Evolutionary conservation across 495 filamentous ascomycete genomes (phyloP), one percentile per base, ranked within the genome.

Genomic region (Haplographium delicatum): DNA sequence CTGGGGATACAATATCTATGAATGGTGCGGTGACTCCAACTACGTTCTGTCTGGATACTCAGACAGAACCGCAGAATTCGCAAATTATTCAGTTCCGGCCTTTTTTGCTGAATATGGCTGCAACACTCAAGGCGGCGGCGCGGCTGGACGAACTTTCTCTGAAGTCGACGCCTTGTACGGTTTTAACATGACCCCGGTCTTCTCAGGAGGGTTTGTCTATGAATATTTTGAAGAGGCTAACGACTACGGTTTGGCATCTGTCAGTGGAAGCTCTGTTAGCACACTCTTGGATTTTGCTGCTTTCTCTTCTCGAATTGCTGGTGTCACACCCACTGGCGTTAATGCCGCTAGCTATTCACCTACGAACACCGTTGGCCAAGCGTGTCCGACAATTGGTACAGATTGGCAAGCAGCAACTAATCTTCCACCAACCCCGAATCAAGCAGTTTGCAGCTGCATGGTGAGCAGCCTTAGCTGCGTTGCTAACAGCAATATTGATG

Each of bases 91-190:
- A 11, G 77, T 87, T 3, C 86, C 85, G 10, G 74, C 79, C 41
- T 89, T 88, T 74, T 86, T 89, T 58, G 77, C 85, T 28, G 83
- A 86, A 63, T 89, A 89, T 59, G 84, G 85, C 11, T 86, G 79
- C 69, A 85, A 85, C 56, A 38, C 23, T n/a, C n/a, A 33, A 11
- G 56, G 43, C 13, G 48, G 52, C 9, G 82, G 72, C 46, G 80
- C 59, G 16, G 69, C 65, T 2, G 70, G 71, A 13, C 51, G 61
- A 13, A 75, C 80, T 10, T 88, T 88, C 65, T 75, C 73, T 23
- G 84, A 88, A 51, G 80, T 88, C 13, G 53, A 46, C 3, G 68
- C 77, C 23, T 70, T 89, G 4, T 90, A 78, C 61, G 78, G 80
- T 3, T 52, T 65, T 3, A 44, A 77, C 4, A 88, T 90, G 85